phyloP scores from a whole-genome alignment of 495 filamentous ascomycete genomes.

The Pseudoneurospora amorphoporcata region DNA sequence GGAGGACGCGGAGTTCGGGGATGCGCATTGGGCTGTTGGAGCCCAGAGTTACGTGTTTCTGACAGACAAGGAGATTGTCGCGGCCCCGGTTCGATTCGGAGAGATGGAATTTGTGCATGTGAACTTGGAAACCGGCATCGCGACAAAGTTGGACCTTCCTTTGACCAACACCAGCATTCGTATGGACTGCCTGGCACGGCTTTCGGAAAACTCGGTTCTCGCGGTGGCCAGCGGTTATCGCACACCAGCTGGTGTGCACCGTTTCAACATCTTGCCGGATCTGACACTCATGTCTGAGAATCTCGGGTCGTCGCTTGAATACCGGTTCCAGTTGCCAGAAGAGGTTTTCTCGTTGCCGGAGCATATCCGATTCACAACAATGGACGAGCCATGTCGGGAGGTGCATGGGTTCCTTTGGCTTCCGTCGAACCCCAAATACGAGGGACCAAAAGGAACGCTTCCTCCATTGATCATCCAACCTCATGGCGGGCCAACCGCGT shows the following conservation, averaged over 20 bases:
- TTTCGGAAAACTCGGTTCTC: constrained; percentile 15
- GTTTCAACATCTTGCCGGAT: constrained; percentile 9
- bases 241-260: constrained; percentile 16
- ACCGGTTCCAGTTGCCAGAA: constrained; percentile 7
- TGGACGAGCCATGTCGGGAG: constrained; percentile 11
- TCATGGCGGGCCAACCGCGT: constrained; percentile 41
- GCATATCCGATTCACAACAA: constrained; percentile 27
- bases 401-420: constrained; percentile 36
- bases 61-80: constrained; percentile 24
- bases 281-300: constrained; percentile 3
- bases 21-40: constrained; percentile 29
- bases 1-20: constrained; percentile 31
- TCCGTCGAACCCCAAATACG: constrained; percentile 33
- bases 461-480: constrained; percentile 36
- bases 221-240: constrained; percentile 17
- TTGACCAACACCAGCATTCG: constrained; percentile 6
- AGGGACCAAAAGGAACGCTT: constrained; percentile 13
- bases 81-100: constrained; percentile 19
- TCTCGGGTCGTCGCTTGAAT: constrained; percentile 8
- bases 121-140: constrained; percentile 14
- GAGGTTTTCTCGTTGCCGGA: constrained; percentile 22
- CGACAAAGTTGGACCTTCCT: constrained; percentile 2
- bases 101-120: constrained; percentile 20
- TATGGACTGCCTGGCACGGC: constrained; percentile 8
- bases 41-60: constrained; percentile 29